Conservation (phyloP, 768 basidiomycete genomes). For the Epithele typhae region DNA sequence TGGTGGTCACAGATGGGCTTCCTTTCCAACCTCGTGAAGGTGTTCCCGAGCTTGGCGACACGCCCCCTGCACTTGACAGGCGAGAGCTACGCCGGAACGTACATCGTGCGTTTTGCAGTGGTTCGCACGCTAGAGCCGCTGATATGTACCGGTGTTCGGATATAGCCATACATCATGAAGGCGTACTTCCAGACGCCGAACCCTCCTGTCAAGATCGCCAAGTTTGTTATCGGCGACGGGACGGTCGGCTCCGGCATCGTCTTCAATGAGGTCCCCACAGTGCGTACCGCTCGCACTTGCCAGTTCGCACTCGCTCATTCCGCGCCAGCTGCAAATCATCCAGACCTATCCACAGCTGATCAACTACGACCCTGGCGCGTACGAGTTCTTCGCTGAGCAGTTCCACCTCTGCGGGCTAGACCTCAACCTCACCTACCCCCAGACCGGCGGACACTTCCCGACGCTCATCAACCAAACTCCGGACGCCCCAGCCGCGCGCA, state of each 20-base stretch:
- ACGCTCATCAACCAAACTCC: constrained; percentile 11
- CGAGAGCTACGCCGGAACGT: constrained; percentile 73
- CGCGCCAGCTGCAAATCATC: constrained; percentile 45
- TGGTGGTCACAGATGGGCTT: constrained; percentile 57
- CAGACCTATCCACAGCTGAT: constrained; percentile 77
- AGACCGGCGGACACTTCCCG: constrained; percentile 44
- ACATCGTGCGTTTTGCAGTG: constrained; percentile 52
- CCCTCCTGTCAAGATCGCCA: constrained; percentile 64
- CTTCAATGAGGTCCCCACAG: constrained; percentile 52
- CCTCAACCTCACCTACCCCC: constrained; percentile 66
- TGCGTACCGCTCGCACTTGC: constrained; percentile 25
- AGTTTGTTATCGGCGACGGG: constrained; percentile 70
- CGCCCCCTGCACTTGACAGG: constrained; percentile 68
- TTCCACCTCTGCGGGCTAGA: constrained; percentile 62
- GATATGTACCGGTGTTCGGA: no score
- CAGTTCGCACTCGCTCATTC: not conserved
- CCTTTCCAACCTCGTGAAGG: constrained; percentile 63
- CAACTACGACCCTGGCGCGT: constrained; percentile 62
- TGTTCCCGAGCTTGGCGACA: constrained; percentile 64
- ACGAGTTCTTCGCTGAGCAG: constrained; percentile 67
- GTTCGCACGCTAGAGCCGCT: no score
- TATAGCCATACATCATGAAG: constrained; percentile 72
- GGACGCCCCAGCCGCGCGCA: not conserved
- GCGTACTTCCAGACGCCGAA: constrained; percentile 57
- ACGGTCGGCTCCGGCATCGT: constrained; percentile 47